phyloP scores from a whole-genome alignment of 768 basidiomycete genomes.

The Sporobolomyces phaffii region DNA sequence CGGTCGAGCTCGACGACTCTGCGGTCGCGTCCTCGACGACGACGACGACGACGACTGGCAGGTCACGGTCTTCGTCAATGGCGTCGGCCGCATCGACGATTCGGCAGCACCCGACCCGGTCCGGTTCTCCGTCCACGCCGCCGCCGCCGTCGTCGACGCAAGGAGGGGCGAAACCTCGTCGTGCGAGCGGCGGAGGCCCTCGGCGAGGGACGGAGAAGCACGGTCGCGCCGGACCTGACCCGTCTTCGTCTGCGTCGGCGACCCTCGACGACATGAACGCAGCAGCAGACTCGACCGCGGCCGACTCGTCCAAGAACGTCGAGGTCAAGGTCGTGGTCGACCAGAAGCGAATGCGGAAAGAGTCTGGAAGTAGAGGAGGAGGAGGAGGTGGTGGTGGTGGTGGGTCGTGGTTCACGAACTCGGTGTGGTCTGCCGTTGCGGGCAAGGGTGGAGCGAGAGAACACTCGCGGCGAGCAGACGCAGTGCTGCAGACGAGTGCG shows the following conservation, averaged over 20 bases:
- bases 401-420: conserved; percentile 12
- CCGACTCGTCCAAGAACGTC: not conserved
- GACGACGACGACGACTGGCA: no score
- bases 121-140: not conserved
- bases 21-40: not conserved
- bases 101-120: not conserved
- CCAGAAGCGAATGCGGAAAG: not conserved
- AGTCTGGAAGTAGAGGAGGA: no score
- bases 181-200: no score
- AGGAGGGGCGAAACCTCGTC: not conserved
- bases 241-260: no score
- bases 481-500: no score
- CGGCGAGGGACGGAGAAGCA: not conserved
- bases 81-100: conserved; percentile 13
- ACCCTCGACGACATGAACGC: no score
- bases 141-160: not conserved
- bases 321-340: not conserved
- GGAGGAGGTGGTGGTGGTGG: no score
- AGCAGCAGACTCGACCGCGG: no score
- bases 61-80: conserved; percentile 12
- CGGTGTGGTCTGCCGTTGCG: conserved; percentile 26
- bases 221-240: no score
- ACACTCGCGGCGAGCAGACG: no score
- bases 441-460: conserved; percentile 5
- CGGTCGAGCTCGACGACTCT: no score